Evolutionary conservation across 1,284 basidiomycete genomes (phyloP), one percentile per base, ranked within the genome.

Genomic region (Sporisorium graminicola): DNA sequence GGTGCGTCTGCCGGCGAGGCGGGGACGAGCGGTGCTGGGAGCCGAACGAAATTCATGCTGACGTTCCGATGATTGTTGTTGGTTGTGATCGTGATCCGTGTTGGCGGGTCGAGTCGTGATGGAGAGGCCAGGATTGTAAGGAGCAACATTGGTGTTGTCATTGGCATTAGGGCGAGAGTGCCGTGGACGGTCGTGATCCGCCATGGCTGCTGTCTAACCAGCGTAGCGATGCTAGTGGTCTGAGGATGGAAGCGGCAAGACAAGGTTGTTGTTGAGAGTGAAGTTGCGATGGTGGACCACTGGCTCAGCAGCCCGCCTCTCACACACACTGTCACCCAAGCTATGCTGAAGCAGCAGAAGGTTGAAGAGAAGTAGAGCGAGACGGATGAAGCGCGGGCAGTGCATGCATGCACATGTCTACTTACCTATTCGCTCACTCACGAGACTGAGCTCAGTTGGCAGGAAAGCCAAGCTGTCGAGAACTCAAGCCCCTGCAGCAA

Each of bases 1-100:
- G 58, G 65, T 65, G 24, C 71, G 71, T 16, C 65, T 60, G 16
- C 61, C 71, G 9, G 64, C 64, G 14, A 74, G 46, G 37, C 55
- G 56, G 7, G 71, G 71, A 40, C 71, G 65, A 49, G 71, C 65
- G 44, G 71, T 68, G 54, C 65, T 65, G 8, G 71, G 71, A 16
- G 62, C 71, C 2, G 71, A 74, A 16, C 55, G 49, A 52, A 61
- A 57, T 10, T 26, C 51, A 26, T 40, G 55, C 16, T 42, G 54
- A 13, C 44, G 44, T 14, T 46, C 62, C 13, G 40, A 40, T 5
- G 40, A 40, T 5, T 58, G 44, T 3, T 43, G 31, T 29, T 14
- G 31, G 16, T 29, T 13, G 26, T 33, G 18, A 3, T 33, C 37
- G 10, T 47, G 26, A 9, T 20, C 14, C 0, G 29, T 16, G 4